Percentiles rank a stretch among this genome's conserved stretches.
Evolutionary conservation across 306 rosid genomes (phyloP).

Genomic region (Gynostemma pentaphyllum): DNA sequence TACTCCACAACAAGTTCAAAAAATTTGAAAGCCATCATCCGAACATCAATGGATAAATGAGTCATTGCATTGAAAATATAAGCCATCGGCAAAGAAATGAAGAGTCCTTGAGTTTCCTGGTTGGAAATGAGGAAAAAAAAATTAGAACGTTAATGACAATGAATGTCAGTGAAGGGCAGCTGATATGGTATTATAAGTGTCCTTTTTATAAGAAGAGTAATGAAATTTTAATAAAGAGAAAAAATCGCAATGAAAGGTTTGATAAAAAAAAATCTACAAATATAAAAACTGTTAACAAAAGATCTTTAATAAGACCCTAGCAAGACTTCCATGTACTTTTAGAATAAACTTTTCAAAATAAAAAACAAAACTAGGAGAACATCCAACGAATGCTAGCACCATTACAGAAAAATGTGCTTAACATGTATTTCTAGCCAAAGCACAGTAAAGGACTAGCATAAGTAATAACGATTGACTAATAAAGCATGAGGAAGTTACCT

Average conservation of each 20-base stretch:
- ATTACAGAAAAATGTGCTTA: neutral
- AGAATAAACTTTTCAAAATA: neutral
- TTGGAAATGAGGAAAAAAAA: conserved; percentile 10
- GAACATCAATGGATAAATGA: conserved; percentile 54
- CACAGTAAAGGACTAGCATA: neutral
- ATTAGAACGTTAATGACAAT: neutral
- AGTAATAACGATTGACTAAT: neutral
- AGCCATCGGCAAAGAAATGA: conserved; percentile 55
- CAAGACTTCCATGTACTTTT: neutral
- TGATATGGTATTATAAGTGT: neutral
- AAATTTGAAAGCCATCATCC: conserved; percentile 73
- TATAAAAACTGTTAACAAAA: neutral
- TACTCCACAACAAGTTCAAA: conserved; percentile 60
- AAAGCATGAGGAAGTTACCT: conserved; percentile 29
- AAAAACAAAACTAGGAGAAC: neutral
- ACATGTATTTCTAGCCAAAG: neutral
- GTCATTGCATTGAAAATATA: conserved; percentile 87
- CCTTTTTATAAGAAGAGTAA: neutral
- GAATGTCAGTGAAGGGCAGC: conserved; percentile 10
- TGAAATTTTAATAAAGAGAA: neutral
- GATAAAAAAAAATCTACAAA: neutral
- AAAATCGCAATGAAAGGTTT: neutral
- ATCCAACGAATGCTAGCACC: neutral
- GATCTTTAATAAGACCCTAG: neutral
- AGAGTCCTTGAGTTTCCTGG: conserved; percentile 69